Conservation (phyloP, 169 alveolate genomes). For the Plasmodium chabaudi region DNA sequence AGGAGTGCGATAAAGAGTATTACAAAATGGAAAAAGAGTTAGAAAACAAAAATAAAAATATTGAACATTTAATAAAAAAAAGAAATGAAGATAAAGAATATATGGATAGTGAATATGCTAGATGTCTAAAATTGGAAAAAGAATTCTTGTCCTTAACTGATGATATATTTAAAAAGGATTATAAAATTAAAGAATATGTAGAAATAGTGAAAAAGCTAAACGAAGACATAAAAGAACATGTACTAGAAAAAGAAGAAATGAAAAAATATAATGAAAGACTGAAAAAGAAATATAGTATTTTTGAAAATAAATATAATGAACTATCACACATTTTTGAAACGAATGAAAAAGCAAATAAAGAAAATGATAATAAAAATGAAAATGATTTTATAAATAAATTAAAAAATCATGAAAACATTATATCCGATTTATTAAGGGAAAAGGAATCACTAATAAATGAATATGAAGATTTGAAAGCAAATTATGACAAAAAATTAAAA, state of each 20-base stretch:
- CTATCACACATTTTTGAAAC: slow-evolving; percentile 22
- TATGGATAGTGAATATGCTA: slow-evolving; percentile 36
- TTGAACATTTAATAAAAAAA: slow-evolving; percentile 37
- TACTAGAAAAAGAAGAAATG: slow-evolving; percentile 51
- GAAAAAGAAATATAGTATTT: slow-evolving; percentile 40
- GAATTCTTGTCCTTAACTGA: slow-evolving; percentile 63
- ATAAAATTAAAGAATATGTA: slow-evolving; percentile 36
- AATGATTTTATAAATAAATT: slow-evolving; percentile 20
- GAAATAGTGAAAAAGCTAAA: slow-evolving; percentile 54
- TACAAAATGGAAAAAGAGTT: slow-evolving; percentile 60
- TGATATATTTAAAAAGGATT: slow-evolving; percentile 67
- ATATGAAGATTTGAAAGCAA: slow-evolving; percentile 54
- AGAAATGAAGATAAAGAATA: slow-evolving; percentile 60
- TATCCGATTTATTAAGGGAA: slow-evolving; percentile 46
- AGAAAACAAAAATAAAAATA: slow-evolving; percentile 42
- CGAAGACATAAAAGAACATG: slow-evolving; percentile 46
- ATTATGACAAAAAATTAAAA: slow-evolving; percentile 48
- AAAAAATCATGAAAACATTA: slow-evolving; percentile 59
- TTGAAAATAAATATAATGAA: slow-evolving; percentile 58
- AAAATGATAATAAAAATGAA: slow-evolving; percentile 27
- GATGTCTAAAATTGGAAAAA: slow-evolving; percentile 44
- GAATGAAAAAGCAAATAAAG: slow-evolving; percentile 14
- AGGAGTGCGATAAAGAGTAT: slow-evolving; percentile 61
- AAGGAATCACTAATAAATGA: slow-evolving; percentile 47
- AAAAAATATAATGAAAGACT: slow-evolving; percentile 26